Evolutionary conservation across 305 asterid genomes (phyloP), one percentile per base, ranked within the genome.

Genomic region (Rubia occidens): DNA sequence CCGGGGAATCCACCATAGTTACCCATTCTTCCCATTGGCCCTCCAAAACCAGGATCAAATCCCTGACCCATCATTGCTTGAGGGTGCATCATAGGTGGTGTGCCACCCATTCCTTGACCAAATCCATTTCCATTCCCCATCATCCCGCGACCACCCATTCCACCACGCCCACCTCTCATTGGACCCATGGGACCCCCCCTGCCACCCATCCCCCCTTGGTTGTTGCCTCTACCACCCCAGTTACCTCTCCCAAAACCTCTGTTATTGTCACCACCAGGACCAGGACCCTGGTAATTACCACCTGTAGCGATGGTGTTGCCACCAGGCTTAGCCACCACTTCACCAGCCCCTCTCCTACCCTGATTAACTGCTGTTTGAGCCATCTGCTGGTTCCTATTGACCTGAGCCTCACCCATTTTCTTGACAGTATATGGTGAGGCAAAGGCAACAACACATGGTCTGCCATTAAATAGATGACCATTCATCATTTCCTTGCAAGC

Each of bases 401-500:
- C 83, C 83, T 86, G 89, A 21, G 86, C 89, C 75, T 84, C 82
- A 67, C 95, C 96, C 97, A 91, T 89, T 77, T 78, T 87, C 75
- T 82, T 91, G 61, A 91, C 82, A 71, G 96, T 89, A 39, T 83
- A 85, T 8, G 97, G 89, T 56, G 87, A 84, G 76, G 96, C 96
- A 85, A 75, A 94, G 47, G 96, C 87, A 68, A 94, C 96, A 63
- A 89, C 90, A 73, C 99, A 94, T 43, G 99, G 79, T 67, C 97
- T 77, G 15, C 96, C 99, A 76, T 91, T 94, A 64, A 94, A 94
- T 54, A 76, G 42, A 70, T 87, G 84, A 40, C 96, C 96, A 69
- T 89, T 84, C 96, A 91, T 85, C 55, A 95, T 85, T 42, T 91
- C 96, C 80, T 91, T 91, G 82, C 99, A 94, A 3, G 97, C 87